Base-by-base conservation (phyloP, 2,329 filamentous ascomycete genomes). In the Penicillium glabrum region DNA sequence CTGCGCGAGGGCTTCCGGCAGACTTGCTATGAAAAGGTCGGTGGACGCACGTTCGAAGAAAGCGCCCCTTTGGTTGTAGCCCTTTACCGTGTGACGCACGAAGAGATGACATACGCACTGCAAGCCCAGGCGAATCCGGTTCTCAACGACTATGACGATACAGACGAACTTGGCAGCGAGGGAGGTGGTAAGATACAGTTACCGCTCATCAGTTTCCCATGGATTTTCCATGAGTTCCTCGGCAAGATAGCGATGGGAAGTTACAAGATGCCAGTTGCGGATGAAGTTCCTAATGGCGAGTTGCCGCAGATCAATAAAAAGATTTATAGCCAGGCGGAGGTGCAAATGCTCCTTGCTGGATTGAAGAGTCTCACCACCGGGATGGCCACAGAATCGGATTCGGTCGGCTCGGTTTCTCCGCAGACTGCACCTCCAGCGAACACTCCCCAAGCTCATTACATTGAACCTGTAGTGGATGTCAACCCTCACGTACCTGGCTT, bases 151-250 rank as follows among this genome's bases (percentile, higher is more conserved):
- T 37, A 46, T 4, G 58, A 57, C 5, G 59, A 67, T n/a, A 49
- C 53, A 29, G 57, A 52, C 7, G 50, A 51, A 6, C 46, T 57
- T 10, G 54, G 56, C 26, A 58, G 50, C 24, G 39, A 56, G 23
- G 61, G 57, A 2, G 57, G 57, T 3, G 59, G 58, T 26, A 62
- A 61, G 29, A 56, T 59, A 9, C 76, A 78, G 2, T 88, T 92
- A 81, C 93, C 95, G 0, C 78, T 98, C 9, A 95, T 97, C 65
- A 95, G 89, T 57, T 98, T 97, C 66, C 93, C 95, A 0, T 99
- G 95, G 95, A 79, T 98, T 2, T 96, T 98, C 61, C 81, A 86
- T 13, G 81, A 83, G 45, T 83, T 91, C 57, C 79, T 96, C 4
- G 87, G 89, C 1, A 81, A 82, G 47, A 86, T 96, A 64, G 89